These are phyloP conservation scores for Echeveria elegans DNA, from an alignment of 164 flowering plant genomes.

Conservation along the genomic window DNA sequence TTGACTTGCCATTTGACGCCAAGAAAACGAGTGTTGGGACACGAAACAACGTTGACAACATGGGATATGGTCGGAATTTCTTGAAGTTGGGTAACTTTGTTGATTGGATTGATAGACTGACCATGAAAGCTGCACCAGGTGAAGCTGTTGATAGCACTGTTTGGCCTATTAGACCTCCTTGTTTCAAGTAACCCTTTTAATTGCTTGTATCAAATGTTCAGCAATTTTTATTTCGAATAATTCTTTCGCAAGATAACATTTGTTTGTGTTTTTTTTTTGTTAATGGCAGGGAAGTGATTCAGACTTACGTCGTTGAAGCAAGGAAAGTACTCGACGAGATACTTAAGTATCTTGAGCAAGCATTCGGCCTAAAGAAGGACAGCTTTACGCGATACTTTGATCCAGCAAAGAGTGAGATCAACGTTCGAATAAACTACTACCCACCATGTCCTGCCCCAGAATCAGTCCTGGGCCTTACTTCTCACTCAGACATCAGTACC, in stretches of 20 bases:
- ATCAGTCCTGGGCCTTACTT: constrained; percentile 19
- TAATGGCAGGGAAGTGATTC: not conserved
- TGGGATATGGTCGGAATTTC: constrained; percentile 25
- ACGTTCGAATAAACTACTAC: constrained; percentile 6
- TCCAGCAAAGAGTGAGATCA: constrained; percentile 11
- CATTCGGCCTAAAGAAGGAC: constrained; percentile 7
- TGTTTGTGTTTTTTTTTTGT: not conserved
- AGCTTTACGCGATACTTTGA: constrained; percentile 15
- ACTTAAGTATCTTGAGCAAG: constrained; percentile 21
- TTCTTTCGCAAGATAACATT: too few species aligned
- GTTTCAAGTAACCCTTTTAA: not conserved
- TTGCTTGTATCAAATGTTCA: not conserved
- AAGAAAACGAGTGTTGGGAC: constrained; percentile 22
- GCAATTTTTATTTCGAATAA: too few species aligned
- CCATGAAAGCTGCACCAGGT: constrained; percentile 18
- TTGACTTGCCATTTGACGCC: constrained; percentile 18
- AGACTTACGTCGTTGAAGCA: not conserved
- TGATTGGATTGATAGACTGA: constrained; percentile 26
- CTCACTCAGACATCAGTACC: constrained; percentile 24
- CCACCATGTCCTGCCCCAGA: constrained; percentile 25
- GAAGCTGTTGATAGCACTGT: not conserved
- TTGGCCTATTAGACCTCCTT: not conserved
- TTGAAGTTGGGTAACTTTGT: constrained; percentile 20
- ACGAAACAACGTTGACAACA: constrained; percentile 16
- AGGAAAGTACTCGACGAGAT: constrained; percentile 9